Evolutionary conservation across 371 early-diverging fungal genomes (phyloP), one percentile per base, ranked within the genome.

Genomic region (Syncephalastrum contaminatum): DNA sequence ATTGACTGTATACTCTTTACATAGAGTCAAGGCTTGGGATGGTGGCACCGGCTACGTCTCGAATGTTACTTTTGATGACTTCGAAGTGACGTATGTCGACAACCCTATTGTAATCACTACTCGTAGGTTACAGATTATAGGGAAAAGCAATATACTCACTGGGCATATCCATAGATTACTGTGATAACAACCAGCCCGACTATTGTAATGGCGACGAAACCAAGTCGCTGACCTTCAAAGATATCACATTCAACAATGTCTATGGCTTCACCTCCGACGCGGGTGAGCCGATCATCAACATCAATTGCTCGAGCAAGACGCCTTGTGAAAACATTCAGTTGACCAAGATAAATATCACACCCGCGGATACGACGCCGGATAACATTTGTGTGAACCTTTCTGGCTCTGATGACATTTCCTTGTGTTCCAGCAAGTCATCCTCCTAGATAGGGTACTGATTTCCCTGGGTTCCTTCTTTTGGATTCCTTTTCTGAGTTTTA

Each of bases 341-440:
- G 22, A 55, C 58, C 2, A 44, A 61, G 15, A 51, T 70, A 20
- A 52, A 57, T 21, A 43, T 69, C 5, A 25, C 20, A 14, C 55
- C 56, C 21, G 45, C 58, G 1, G 47, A 51, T 58, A 64, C 59
- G 25, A 62, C 71, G 16, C 98, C 99, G 0, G 99, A 95, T 63
- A 96, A 96, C 67, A 92, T 95, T 4, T 79, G 95, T 18, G 90
- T 94, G 27, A 90, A 92, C 60, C 84, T 94, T 25, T 90, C 91
- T 51, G 84, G 89, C 49, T 88, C 94, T 10, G 91, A 90, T 43
- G 82, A 86, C 47, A 75, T 86, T 4, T 65, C 57, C n/a, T 56
- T 49, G 22, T 56, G 57, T 43, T 50, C 57, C 30, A 30, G 30
- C 27, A 43, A 53, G 45, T 53, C 30, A 30, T 30, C 30, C 30